Evolutionary conservation across 345 rosid genomes (phyloP).

Genomic region (Populus simonii): DNA sequence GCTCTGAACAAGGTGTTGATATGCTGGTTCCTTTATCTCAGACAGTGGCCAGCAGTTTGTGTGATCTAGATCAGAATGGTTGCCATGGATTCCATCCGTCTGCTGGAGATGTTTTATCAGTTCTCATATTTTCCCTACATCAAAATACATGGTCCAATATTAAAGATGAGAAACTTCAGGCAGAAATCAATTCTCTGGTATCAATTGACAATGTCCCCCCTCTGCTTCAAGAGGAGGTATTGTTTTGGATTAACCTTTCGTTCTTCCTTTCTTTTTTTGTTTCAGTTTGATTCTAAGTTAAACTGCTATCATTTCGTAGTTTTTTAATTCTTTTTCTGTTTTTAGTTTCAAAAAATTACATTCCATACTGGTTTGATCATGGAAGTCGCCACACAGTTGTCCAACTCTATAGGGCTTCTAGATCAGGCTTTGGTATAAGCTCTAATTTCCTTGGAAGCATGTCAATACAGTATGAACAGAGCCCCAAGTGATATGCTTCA

Average conservation of each 20-base stretch:
- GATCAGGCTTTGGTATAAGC: too few species aligned
- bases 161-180: slow-evolving; percentile 51
- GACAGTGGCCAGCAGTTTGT: slow-evolving; percentile 14
- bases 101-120: slow-evolving; percentile 63
- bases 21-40: slow-evolving; percentile 52
- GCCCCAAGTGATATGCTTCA: too few species aligned
- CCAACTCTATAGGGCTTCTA: too few species aligned
- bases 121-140: slow-evolving; percentile 77
- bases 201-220: slow-evolving; percentile 58
- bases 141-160: slow-evolving; percentile 69
- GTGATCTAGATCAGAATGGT: slow-evolving; percentile 36
- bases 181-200: slow-evolving; percentile 49
- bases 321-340: too few species aligned
- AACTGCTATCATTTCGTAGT: too few species aligned
- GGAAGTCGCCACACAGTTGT: too few species aligned
- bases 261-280: neutral
- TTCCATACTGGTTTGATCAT: too few species aligned
- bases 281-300: neutral
- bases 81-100: slow-evolving; percentile 47
- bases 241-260: neutral
- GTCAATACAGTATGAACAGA: too few species aligned
- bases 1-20: slow-evolving; percentile 49
- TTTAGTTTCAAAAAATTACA: too few species aligned
- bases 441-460: too few species aligned
- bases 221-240: slow-evolving; percentile 92